These are phyloP conservation scores for Vaccinium macrocarpon DNA, from an alignment of 148 eudicot species.

Conservation along the genomic window DNA sequence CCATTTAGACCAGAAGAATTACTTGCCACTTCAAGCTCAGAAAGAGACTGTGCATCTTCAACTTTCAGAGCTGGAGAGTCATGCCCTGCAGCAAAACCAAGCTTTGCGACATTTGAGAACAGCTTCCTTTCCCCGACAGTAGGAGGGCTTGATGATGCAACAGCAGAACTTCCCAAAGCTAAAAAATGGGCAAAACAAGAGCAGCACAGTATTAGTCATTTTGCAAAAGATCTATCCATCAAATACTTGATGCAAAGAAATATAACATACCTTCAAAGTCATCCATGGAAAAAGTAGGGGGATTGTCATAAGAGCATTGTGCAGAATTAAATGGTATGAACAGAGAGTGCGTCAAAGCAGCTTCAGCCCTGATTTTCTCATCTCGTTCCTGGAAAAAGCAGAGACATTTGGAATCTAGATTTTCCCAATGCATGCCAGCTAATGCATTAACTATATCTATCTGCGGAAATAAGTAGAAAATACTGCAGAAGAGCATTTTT, in stretches of 20 bases:
- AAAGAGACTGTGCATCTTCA: slow-evolving; percentile 33
- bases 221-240: not conserved
- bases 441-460: not conserved
- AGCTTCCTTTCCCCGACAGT: slow-evolving; percentile 48
- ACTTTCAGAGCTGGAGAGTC: slow-evolving; percentile 74
- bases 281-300: slow-evolving; percentile 72
- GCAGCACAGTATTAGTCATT: not conserved
- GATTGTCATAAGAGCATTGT: slow-evolving; percentile 33
- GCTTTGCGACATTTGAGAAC: slow-evolving; percentile 81
- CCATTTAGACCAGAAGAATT: slow-evolving; percentile 41
- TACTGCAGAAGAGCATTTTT: not conserved
- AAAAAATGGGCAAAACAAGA: slow-evolving; percentile 18
- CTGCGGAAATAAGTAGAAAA: not conserved
- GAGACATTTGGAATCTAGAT: not conserved
- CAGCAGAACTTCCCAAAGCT: slow-evolving; percentile 76
- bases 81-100: slow-evolving; percentile 94
- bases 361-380: slow-evolving; percentile 81
- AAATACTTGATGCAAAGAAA: not conserved
- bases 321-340: slow-evolving; percentile 37
- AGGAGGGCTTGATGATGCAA: slow-evolving; percentile 59
- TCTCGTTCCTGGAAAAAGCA: slow-evolving; percentile 56
- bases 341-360: slow-evolving; percentile 41
- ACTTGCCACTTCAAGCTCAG: slow-evolving; percentile 34
- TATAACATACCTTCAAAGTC: slow-evolving; percentile 86
- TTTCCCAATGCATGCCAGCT: slow-evolving; percentile 6